Conservation (phyloP, 345 rosid species). For the Rhodomyrtus tomentosa region DNA sequence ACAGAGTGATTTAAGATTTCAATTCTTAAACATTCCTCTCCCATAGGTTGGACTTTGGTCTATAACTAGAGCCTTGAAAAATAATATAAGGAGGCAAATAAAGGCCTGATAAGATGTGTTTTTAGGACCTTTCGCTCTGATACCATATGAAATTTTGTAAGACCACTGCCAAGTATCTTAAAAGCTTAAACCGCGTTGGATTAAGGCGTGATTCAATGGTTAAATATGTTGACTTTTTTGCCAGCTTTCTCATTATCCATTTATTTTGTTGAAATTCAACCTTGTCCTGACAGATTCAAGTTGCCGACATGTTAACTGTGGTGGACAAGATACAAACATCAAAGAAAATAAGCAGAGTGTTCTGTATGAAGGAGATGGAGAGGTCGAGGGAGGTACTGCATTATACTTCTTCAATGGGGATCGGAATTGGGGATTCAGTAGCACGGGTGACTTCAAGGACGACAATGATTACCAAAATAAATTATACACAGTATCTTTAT, state of each 20-base stretch:
- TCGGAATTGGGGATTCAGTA: slow-evolving; percentile 36
- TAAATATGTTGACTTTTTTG: not conserved
- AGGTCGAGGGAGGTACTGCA: slow-evolving; percentile 26
- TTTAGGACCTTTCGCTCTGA: not conserved
- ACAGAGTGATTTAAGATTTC: not conserved
- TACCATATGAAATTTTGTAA: not conserved
- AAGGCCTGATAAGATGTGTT: not conserved
- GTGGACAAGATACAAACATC: slow-evolving; percentile 15
- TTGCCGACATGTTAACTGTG: slow-evolving; percentile 30
- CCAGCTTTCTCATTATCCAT: not conserved
- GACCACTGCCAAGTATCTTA: not conserved
- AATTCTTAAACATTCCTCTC: not conserved
- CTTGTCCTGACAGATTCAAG: slow-evolving; percentile 6
- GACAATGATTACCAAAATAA: slow-evolving; percentile 11
- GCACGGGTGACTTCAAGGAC: slow-evolving; percentile 39
- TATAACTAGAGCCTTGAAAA: not conserved
- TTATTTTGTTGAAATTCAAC: not conserved
- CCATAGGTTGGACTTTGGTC: not conserved
- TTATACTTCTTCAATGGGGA: not conserved
- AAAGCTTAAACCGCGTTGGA: not conserved
- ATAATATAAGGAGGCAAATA: not conserved
- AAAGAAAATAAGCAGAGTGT: slow-evolving; percentile 2
- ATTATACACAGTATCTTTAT: slow-evolving; percentile 3
- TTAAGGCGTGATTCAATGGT: not conserved
- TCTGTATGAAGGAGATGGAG: slow-evolving; percentile 16